These are phyloP conservation scores for Phoenix dactylifera DNA, from an alignment of 176 grass and related monocot species.

Conservation along the genomic window DNA sequence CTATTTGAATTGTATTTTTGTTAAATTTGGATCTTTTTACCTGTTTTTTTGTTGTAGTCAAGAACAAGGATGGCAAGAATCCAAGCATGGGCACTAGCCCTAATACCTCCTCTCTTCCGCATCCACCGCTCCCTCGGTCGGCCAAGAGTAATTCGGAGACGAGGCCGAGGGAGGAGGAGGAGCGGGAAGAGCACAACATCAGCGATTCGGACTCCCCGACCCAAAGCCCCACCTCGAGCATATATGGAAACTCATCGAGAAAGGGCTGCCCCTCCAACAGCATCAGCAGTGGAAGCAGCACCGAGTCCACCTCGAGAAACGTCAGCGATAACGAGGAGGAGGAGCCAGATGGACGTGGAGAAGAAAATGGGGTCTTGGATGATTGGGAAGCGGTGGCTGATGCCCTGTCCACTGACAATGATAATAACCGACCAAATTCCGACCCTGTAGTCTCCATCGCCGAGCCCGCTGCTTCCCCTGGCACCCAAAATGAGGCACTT, in stretches of 20 bases:
- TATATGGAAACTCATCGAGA: background rate
- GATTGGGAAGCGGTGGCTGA: slow-evolving; percentile 10
- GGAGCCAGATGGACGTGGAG: background rate
- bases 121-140: background rate
- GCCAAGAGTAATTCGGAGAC: slow-evolving; percentile 22
- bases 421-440: background rate
- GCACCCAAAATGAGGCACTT: background rate
- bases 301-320: slow-evolving; percentile 3
- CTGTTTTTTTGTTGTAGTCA: background rate
- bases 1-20: background rate
- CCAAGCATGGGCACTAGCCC: background rate
- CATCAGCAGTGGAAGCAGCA: slow-evolving; percentile 11
- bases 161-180: slow-evolving; percentile 13
- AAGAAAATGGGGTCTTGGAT: slow-evolving; percentile 6
- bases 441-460: background rate
- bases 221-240: slow-evolving; percentile 17
- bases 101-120: background rate
- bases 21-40: background rate
- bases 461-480: background rate
- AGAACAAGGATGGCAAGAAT: slow-evolving; percentile 2
- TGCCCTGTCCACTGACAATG: background rate
- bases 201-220: slow-evolving; percentile 47
- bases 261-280: background rate
- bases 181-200: slow-evolving; percentile 16
- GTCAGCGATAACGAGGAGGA: slow-evolving; percentile 8